Evolutionary conservation across 192 early-diverging fungal species (phyloP).

Genomic region (Coemansia sp.): DNA sequence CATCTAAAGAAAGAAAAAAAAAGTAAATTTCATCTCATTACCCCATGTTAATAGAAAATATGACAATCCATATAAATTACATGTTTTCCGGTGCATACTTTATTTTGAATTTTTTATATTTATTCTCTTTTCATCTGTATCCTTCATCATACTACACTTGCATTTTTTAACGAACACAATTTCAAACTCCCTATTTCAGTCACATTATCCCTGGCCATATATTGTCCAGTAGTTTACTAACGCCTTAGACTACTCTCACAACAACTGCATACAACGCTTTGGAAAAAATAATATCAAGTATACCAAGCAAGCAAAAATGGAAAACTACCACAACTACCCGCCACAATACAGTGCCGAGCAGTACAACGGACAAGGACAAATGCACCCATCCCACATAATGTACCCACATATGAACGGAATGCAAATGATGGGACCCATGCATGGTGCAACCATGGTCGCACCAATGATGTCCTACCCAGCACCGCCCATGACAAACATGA

Average conservation of each 20-base stretch:
- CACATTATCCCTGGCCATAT: no score
- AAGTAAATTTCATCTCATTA: no score
- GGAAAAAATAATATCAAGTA: neutral
- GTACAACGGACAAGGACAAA: neutral
- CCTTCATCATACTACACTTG: no score
- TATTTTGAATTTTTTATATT: no score
- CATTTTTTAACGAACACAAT: no score
- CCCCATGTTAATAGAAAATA: no score
- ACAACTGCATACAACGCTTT: neutral
- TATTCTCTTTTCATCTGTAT: no score
- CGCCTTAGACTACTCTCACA: neutral
- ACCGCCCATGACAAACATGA: conserved; percentile 8
- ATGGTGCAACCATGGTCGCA: neutral
- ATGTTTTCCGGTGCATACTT: no score
- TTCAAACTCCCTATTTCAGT: no score
- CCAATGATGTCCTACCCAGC: conserved; percentile 7
- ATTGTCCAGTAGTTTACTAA: no score
- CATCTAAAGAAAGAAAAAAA: no score
- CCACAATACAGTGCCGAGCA: conserved; percentile 4
- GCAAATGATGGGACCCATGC: conserved; percentile 6
- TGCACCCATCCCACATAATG: conserved; percentile 5
- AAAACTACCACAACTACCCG: conserved; percentile 10
- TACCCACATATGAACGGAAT: conserved; percentile 7
- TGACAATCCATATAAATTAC: no score
- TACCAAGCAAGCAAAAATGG: neutral